These are phyloP conservation scores for Fusarium proliferatum DNA, from an alignment of 2,329 filamentous ascomycete species.

Conservation along the genomic window DNA sequence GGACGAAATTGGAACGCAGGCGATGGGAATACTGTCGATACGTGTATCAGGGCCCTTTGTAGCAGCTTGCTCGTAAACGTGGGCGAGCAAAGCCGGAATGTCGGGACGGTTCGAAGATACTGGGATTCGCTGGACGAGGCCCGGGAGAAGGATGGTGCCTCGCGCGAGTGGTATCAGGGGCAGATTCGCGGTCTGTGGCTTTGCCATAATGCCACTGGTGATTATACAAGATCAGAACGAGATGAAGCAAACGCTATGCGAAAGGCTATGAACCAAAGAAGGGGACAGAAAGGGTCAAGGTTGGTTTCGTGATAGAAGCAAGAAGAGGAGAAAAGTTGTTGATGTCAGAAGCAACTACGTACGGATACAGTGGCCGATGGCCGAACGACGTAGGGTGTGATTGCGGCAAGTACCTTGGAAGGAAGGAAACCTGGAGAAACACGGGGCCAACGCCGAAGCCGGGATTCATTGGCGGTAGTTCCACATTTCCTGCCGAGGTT, in stretches of 20 bases:
- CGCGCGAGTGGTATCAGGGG: conserved; percentile 86
- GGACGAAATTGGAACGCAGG: conserved; percentile 87
- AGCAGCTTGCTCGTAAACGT: conserved; percentile 81
- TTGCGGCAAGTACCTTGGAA: conserved; percentile 5
- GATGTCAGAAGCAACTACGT: conserved; percentile 42
- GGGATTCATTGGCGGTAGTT: conserved; percentile 28
- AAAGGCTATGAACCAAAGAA: conserved; percentile 5
- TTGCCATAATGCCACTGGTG: conserved; percentile 50
- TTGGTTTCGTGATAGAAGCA: conserved; percentile 6
- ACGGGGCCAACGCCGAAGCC: conserved; percentile 44
- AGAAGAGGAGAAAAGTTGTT: conserved; percentile 19
- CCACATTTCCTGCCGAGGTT: conserved; percentile 44
- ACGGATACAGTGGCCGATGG: conserved; percentile 27
- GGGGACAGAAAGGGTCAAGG: neutral
- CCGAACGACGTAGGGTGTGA: conserved; percentile 21
- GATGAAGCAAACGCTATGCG: conserved; percentile 15
- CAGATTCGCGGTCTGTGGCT: conserved; percentile 61
- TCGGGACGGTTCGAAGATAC: conserved; percentile 84
- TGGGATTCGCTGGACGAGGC: conserved; percentile 84
- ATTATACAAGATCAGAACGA: neutral
- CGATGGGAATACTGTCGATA: conserved; percentile 78
- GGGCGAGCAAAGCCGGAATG: conserved; percentile 86
- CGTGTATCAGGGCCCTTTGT: conserved; percentile 73
- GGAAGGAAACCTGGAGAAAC: conserved; percentile 45
- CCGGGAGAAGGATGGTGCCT: conserved; percentile 85